These are phyloP conservation scores for Perilla frutescens DNA, from an alignment of 257 asterid genomes.

Conservation along the genomic window DNA sequence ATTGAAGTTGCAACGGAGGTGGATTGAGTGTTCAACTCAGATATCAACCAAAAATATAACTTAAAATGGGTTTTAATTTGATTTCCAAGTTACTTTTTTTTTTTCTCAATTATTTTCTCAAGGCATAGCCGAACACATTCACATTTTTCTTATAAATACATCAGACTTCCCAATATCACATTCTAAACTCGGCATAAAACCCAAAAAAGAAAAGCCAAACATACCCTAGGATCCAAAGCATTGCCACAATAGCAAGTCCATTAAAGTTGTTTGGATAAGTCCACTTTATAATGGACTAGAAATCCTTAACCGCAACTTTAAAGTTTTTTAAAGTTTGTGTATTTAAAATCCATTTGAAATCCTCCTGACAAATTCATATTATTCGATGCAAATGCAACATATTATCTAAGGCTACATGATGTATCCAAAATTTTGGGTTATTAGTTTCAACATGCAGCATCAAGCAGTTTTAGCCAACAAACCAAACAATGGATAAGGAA, in stretches of 20 bases:
- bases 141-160: neutral
- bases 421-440: neutral
- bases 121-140: neutral
- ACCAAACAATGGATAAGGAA: neutral
- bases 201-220: neutral
- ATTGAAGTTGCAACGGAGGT: neutral
- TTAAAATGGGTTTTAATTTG: neutral
- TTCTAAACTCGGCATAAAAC: neutral
- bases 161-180: neutral
- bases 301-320: neutral
- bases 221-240: slow-evolving; percentile 1
- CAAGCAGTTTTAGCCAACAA: slow-evolving; percentile 21
- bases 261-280: neutral
- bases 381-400: neutral
- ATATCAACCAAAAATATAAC: neutral
- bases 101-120: neutral
- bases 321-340: neutral
- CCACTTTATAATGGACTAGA: neutral
- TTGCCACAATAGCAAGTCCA: neutral
- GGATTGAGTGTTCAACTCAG: neutral
- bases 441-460: neutral
- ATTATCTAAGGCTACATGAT: no score
- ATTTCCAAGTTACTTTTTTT: neutral
- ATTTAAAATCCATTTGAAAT: neutral
- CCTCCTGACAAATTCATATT: neutral